Percentiles rank a stretch among this genome's conserved stretches.
These are phyloP conservation scores for Artemisia annua DNA, from an alignment of 129 eudicot genomes.

Conservation along the genomic window DNA sequence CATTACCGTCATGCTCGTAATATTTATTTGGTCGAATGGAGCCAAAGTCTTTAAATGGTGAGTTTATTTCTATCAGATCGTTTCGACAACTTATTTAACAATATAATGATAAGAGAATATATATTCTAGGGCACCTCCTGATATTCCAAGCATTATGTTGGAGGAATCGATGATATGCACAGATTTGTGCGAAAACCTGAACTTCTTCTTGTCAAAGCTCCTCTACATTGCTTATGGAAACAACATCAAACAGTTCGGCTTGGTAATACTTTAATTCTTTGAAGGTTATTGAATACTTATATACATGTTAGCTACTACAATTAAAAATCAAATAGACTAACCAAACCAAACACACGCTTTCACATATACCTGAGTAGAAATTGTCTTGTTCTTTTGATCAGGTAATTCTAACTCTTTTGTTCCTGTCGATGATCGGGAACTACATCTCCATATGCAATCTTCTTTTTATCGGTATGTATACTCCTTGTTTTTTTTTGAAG, in stretches of 20 bases:
- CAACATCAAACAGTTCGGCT: conserved; percentile 39
- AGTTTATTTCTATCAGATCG: neutral
- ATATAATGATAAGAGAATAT: neutral
- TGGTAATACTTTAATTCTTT: conserved; percentile 36
- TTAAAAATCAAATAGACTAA: too few species aligned
- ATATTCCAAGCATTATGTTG: conserved; percentile 35
- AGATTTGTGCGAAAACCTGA: conserved; percentile 29
- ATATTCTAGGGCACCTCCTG: conserved; percentile 52
- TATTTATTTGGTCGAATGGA: conserved; percentile 60
- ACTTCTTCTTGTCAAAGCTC: conserved; percentile 31
- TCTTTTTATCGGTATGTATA: conserved; percentile 49
- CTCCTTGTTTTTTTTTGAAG: neutral
- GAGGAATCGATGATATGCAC: conserved; percentile 39
- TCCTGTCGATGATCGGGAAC: conserved; percentile 53
- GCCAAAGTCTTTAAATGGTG: conserved; percentile 60
- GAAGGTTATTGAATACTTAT: too few species aligned
- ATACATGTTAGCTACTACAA: too few species aligned
- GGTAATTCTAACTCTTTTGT: conserved; percentile 39
- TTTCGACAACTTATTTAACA: neutral
- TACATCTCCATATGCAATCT: conserved; percentile 50
- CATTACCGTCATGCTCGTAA: conserved; percentile 56
- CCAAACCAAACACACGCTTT: too few species aligned
- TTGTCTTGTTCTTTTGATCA: conserved; percentile 20
- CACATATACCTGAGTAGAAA: too few species aligned
- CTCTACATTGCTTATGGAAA: conserved; percentile 58